These are phyloP conservation scores for Exophiala bonariae DNA, from an alignment of 2,329 filamentous ascomycete genomes.

Conservation along the genomic window DNA sequence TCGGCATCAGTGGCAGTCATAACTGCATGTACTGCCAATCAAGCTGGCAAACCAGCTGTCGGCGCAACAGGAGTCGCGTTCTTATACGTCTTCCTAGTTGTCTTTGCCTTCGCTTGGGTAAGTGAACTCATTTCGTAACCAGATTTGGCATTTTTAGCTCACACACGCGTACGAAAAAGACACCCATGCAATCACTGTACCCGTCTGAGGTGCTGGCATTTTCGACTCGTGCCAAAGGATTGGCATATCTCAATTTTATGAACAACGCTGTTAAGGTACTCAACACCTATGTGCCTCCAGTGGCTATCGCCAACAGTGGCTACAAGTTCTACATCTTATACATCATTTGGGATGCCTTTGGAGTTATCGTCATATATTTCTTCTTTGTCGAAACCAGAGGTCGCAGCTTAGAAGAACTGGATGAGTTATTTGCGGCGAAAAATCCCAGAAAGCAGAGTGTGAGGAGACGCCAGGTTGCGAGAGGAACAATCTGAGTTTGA, in stretches of 20 bases:
- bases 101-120: slow-evolving; percentile 49
- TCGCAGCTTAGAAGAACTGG: slow-evolving; percentile 55
- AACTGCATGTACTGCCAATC: slow-evolving; percentile 10
- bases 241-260: slow-evolving; percentile 49
- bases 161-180: no score
- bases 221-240: slow-evolving; percentile 56
- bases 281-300: slow-evolving; percentile 22
- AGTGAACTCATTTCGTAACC: slow-evolving; percentile 6
- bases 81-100: slow-evolving; percentile 55
- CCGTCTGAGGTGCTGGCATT: slow-evolving; percentile 55
- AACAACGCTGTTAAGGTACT: slow-evolving; percentile 44
- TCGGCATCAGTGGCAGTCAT: slow-evolving; percentile 46
- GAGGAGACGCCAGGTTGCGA: no score
- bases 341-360: slow-evolving; percentile 32
- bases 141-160: no score
- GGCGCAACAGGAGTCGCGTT: slow-evolving; percentile 53
- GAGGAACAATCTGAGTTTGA: no score
- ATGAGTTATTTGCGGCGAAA: slow-evolving; percentile 43
- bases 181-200: slow-evolving; percentile 49
- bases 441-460: slow-evolving; percentile 20
- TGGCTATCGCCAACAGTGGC: slow-evolving; percentile 17
- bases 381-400: slow-evolving; percentile 53
- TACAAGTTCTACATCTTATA: slow-evolving; percentile 45
- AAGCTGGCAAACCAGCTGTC: slow-evolving; percentile 39
- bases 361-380: slow-evolving; percentile 44